Percentiles rank a stretch among this genome's conserved stretches.
Conservation (phyloP, 345 rosid species). For the Erucastrum elatum region DNA sequence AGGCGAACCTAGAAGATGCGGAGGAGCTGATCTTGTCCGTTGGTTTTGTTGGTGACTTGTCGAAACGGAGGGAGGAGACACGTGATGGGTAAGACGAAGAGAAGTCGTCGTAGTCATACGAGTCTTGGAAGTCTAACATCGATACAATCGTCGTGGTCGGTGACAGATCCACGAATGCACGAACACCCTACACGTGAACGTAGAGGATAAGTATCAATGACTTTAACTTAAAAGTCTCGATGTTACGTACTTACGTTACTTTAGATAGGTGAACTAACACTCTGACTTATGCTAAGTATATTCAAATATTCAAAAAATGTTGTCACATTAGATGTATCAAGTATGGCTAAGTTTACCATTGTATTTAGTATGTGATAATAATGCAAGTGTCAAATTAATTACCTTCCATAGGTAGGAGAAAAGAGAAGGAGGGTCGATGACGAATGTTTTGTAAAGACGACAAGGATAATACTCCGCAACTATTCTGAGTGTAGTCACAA, state of each 20-base stretch:
- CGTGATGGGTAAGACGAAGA: conserved; percentile 68
- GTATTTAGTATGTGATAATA: not conserved
- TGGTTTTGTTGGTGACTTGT: conserved; percentile 57
- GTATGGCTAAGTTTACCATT: not conserved
- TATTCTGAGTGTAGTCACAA: conserved; percentile 75
- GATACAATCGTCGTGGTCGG: conserved; percentile 69
- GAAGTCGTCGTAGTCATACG: conserved; percentile 69
- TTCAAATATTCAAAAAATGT: conserved; percentile 6
- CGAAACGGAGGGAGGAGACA: conserved; percentile 86
- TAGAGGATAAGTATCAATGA: conserved; percentile 16
- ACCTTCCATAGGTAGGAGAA: conserved; percentile 98
- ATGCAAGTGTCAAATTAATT: not conserved
- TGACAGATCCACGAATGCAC: conserved; percentile 87
- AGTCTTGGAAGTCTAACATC: conserved; percentile 68
- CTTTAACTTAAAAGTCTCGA: not conserved
- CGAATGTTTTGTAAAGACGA: conserved; percentile 76
- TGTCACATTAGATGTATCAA: not conserved
- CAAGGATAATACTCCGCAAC: conserved; percentile 86
- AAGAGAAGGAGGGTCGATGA: conserved; percentile 94
- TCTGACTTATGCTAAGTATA: conserved; percentile 10
- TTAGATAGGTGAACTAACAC: conserved; percentile 32
- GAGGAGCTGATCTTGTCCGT: conserved; percentile 61
- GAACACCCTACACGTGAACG: conserved; percentile 68
- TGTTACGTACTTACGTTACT: not conserved
- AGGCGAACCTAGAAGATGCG: conserved; percentile 91